Base-by-base conservation (phyloP, 495 filamentous ascomycete species). In the Cairneyella variabilis region DNA sequence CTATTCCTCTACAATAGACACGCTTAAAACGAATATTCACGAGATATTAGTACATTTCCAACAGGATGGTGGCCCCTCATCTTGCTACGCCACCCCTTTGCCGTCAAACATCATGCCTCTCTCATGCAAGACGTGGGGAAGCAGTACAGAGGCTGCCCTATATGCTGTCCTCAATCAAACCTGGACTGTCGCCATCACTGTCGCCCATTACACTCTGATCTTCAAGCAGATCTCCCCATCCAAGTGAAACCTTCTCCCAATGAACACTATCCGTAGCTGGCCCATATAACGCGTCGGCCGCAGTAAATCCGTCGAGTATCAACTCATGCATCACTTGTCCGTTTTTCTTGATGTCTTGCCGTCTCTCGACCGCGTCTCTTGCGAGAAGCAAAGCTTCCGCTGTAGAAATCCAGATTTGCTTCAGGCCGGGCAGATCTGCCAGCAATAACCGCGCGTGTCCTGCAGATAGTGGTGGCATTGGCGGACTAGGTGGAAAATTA, bases 311-410 rank as follows among this genome's bases (percentile, higher is more conserved):
- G 39, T 77, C 75, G 9, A 69, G 65, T 47, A 79, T 76, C 14
- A 79, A 62, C 17, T 77, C 71, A 46, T 72, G 57, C 53, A 78
- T 64, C n/a, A 76, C 69, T 46, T 76, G 72, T 3, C 63, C 69
- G 45, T 76, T 76, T 25, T 75, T 71, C 54, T 72, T 73, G 47
- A 79, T 79, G 18, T 78, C 73, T 36, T 69, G 64, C 3, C 72
- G 60, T 22, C 72, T 70, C 41, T 73, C 67, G 11, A 79, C 73
- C 16, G 77, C 75, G 12, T 69, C 66, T 34, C 72, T 66, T 8
- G 75, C 71, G 10, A 79, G 48, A 39, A 79, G 77, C 39, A 78
- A 61, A 2, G 72, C 69, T 44, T 78, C 76, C 36, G 75, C 76
- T 4, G 76, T 77, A 20, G 71, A 68, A 11, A 66, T 28, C 74